phyloP scores from a whole-genome alignment of 1,139 yeast genomes.

The Scheffersomyces insectosa region DNA sequence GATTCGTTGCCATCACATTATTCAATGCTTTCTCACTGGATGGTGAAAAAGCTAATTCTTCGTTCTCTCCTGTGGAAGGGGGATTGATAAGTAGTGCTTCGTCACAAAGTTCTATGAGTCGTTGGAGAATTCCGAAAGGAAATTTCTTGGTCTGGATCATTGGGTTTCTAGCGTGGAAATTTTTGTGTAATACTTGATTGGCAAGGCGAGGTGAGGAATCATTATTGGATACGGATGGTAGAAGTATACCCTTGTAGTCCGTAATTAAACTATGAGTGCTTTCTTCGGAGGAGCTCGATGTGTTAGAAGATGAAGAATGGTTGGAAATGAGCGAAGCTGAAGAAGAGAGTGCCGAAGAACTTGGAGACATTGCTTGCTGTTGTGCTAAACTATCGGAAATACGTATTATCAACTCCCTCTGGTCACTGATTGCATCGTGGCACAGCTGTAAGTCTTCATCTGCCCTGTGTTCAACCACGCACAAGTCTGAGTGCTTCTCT shows the following conservation, averaged over 20 bases:
- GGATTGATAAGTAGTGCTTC: slow-evolving; percentile 76
- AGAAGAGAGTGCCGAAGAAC: slow-evolving; percentile 21
- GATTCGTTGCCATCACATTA: slow-evolving; percentile 52
- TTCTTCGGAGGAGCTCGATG: slow-evolving; percentile 16
- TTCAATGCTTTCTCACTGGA: slow-evolving; percentile 66
- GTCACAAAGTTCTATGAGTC: slow-evolving; percentile 69
- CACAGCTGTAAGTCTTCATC: slow-evolving; percentile 76
- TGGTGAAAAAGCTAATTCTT: slow-evolving; percentile 60
- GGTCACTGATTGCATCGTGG: slow-evolving; percentile 80
- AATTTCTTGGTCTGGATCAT: slow-evolving; percentile 38
- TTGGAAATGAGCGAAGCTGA: slow-evolving; percentile 13
- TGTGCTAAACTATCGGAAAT: slow-evolving; percentile 41
- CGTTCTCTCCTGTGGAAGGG: slow-evolving; percentile 38
- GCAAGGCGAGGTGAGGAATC: slow-evolving; percentile 24
- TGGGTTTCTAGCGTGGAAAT: slow-evolving; percentile 12
- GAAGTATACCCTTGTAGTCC: slow-evolving; percentile 64
- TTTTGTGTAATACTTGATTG: slow-evolving; percentile 20
- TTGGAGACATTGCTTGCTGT: slow-evolving; percentile 21
- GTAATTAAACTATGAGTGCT: slow-evolving; percentile 15
- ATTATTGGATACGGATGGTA: slow-evolving; percentile 29
- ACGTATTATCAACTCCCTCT: slow-evolving; percentile 51
- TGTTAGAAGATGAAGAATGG: slow-evolving; percentile 14
- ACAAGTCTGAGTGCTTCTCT: slow-evolving; percentile 86
- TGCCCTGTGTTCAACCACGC: slow-evolving; percentile 81
- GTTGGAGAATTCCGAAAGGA: slow-evolving; percentile 68